Evolutionary conservation across 192 early-diverging fungal genomes (phyloP), one percentile per base, ranked within the genome.

Genomic region (Linnemannia zychae): DNA sequence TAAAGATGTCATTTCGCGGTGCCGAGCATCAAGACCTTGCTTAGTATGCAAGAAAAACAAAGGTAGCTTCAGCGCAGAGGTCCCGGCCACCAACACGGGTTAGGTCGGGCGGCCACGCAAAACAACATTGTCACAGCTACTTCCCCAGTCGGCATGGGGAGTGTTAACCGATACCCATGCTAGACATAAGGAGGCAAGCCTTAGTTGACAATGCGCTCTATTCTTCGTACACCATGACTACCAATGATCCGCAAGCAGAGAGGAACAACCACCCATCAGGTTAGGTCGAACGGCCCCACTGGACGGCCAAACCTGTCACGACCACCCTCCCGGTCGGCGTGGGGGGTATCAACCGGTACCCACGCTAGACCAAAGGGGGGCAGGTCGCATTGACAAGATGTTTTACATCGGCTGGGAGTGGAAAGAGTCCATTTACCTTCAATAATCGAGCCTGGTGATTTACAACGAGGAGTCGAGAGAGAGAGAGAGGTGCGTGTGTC

Each of bases 91-190:
- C 71, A 73, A 68, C 81, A 72, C 71, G 81, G 75, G 81, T 82
- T 76, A 76, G 68, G 80, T 82, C 74, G 60, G 67, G 60, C 75
- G 81, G 81, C 65, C 63, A 77, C 81, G 28, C 71, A 24, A 68
- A 82, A 82, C 81, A 82, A 68, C 75, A 82, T 82, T 76, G 81
- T 82, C 75, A 73, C 75, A 49, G 72, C 75, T 77, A 76, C 70
- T 65, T 63, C 75, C 63, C 52, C 71, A 69, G 69, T 76, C 75
- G 81, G 74, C 81, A 74, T 77, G 81, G 65, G 76, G 69, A 79
- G 78, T 33, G 65, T 74, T 4, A 72, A 74, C 71, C 71, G 71
- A 49, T 77, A 47, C 75, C 81, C 74, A 73, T 47, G 75, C 80
- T 74, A 60, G 75, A 77, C 80, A 74, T 76, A 67, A 44, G 68